phyloP scores from a whole-genome alignment of 1,284 basidiomycete species.

The Dichomitus squalens region DNA sequence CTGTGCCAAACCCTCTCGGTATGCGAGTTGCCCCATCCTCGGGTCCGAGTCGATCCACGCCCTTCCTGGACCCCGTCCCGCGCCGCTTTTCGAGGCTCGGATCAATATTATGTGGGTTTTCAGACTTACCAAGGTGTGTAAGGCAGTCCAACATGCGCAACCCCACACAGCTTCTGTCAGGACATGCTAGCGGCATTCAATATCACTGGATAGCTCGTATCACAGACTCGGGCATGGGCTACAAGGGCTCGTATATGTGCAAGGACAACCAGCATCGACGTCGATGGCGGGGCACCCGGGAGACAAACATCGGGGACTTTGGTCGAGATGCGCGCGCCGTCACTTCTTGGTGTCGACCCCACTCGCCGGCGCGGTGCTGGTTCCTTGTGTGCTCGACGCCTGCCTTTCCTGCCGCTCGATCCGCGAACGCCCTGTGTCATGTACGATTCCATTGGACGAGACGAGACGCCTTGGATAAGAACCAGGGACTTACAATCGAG shows the following conservation, averaged over 20 bases:
- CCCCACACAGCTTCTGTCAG: neutral
- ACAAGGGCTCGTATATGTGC: too few species aligned
- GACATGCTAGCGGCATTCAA: neutral
- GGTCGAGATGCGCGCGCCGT: too few species aligned
- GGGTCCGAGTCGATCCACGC: neutral
- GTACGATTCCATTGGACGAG: neutral
- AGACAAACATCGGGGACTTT: too few species aligned
- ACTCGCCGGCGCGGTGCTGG: neutral
- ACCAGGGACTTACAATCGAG: slow-evolving; percentile 37
- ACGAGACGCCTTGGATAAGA: neutral
- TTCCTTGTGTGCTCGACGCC: neutral
- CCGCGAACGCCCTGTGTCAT: slow-evolving; percentile 20
- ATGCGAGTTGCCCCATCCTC: neutral
- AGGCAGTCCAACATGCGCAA: neutral
- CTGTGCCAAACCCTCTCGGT: neutral
- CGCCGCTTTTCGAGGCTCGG: neutral
- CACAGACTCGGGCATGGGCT: neutral
- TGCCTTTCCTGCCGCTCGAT: slow-evolving; percentile 22
- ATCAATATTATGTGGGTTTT: too few species aligned
- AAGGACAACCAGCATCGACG: too few species aligned
- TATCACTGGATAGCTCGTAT: too few species aligned
- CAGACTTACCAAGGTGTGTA: neutral
- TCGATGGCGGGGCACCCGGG: too few species aligned
- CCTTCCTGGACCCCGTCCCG: neutral
- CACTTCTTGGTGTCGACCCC: slow-evolving; percentile 5